Conservation (phyloP, 1,284 basidiomycete genomes). For the Schizophyllum commune region DNA sequence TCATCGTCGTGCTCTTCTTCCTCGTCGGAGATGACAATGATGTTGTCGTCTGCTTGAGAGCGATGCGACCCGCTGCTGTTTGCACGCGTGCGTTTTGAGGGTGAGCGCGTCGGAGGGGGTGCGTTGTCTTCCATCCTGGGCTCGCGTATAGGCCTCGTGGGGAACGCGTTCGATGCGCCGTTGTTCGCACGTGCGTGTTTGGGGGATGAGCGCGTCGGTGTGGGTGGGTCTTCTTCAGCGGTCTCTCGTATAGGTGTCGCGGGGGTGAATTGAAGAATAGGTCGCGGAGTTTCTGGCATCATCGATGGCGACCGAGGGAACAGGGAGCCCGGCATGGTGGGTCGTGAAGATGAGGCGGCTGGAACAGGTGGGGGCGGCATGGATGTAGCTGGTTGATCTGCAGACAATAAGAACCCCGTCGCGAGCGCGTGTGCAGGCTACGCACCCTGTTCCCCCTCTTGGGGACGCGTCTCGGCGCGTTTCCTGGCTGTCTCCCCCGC, state of each 20-base stretch:
- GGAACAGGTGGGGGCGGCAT: not conserved
- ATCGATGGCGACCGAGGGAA: not conserved
- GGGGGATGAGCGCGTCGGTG: not conserved
- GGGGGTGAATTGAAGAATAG: not conserved
- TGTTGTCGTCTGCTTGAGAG: slow-evolving; percentile 5
- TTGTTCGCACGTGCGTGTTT: not conserved
- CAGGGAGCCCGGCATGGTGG: not conserved
- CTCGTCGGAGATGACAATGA: slow-evolving; percentile 26
- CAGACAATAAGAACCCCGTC: not conserved
- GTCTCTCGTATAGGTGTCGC: not conserved
- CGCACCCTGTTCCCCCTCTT: not conserved
- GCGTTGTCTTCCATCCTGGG: not conserved
- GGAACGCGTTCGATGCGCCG: not conserved
- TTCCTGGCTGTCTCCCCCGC: not conserved
- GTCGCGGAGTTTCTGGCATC: not conserved
- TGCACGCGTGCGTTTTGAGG: too few species aligned
- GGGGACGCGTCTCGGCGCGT: not conserved
- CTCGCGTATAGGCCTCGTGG: not conserved
- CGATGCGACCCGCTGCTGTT: not conserved
- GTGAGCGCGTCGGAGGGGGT: not conserved
- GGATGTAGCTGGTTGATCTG: not conserved
- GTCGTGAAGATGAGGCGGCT: not conserved
- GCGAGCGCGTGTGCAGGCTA: not conserved
- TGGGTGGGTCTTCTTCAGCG: not conserved
- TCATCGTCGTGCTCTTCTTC: slow-evolving; percentile 5